phyloP scores from a whole-genome alignment of 2,329 filamentous ascomycete species.

The Dactylella cylindrospora region DNA sequence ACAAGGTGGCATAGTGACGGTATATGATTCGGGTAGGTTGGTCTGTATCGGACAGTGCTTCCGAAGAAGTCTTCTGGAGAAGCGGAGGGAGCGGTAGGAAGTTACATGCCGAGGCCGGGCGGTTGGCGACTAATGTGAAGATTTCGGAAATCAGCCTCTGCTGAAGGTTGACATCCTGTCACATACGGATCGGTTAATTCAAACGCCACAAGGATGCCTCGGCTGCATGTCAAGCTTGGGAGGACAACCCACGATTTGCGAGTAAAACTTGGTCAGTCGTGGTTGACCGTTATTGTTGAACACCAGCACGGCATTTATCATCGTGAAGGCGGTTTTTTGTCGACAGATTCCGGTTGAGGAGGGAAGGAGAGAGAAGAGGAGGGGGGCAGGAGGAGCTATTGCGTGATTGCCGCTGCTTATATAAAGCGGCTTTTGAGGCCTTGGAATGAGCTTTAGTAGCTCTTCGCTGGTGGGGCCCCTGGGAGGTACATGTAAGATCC shows the following conservation, averaged over 20 bases:
- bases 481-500: too few relatives aligned
- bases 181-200: background rate
- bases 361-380: background rate
- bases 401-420: too few relatives aligned
- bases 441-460: constrained; percentile 4
- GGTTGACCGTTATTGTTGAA: constrained; percentile 99
- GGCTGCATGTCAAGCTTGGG: background rate
- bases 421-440: too few relatives aligned
- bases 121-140: constrained; percentile 90
- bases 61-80: constrained; percentile 64
- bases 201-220: constrained; percentile 4
- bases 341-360: constrained; percentile 34
- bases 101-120: constrained; percentile 90
- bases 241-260: constrained; percentile 71
- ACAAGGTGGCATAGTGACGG: constrained; percentile 95
- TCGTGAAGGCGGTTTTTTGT: constrained; percentile 54
- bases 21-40: constrained; percentile 95
- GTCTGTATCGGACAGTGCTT: constrained; percentile 64
- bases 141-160: constrained; percentile 97
- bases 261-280: constrained; percentile 97
- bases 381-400: background rate
- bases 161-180: constrained; percentile 91
- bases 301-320: constrained; percentile 98
- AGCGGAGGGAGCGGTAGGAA: constrained; percentile 79
- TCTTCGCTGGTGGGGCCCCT: too few relatives aligned